Conservation (phyloP, 225 moss, liverwort and hornwort genomes). For the Sphagnum tenellum region DNA sequence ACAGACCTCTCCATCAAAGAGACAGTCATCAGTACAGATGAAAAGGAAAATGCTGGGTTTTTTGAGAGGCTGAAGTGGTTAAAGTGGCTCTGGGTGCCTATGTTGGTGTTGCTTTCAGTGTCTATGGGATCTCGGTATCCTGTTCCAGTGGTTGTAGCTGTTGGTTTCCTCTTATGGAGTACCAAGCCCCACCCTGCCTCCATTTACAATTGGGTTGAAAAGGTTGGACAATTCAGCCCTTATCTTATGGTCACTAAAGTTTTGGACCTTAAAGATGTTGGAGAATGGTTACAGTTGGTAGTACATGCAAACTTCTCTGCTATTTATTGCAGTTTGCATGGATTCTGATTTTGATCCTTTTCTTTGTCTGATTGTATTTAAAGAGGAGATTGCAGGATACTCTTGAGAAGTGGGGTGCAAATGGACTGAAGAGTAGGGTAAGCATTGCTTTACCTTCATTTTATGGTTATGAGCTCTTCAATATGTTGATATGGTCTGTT, state of each 20-base stretch:
- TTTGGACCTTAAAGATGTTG: too few relatives aligned
- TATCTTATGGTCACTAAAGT: too few relatives aligned
- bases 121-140: slow-evolving; percentile 66
- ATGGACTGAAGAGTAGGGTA: slow-evolving; percentile 22
- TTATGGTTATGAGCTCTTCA: too few relatives aligned
- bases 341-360: too few relatives aligned
- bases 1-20: slow-evolving; percentile 17
- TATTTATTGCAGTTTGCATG: too few relatives aligned
- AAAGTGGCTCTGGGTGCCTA: slow-evolving; percentile 56
- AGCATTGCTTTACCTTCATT: neutral
- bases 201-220: slow-evolving; percentile 76
- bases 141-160: slow-evolving; percentile 40
- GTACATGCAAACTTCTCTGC: too few relatives aligned
- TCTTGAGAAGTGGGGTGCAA: too few relatives aligned
- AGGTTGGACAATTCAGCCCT: slow-evolving; percentile 22
- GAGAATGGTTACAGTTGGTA: too few relatives aligned
- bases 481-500: too few relatives aligned
- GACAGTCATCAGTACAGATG: slow-evolving; percentile 21
- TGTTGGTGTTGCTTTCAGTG: slow-evolving; percentile 51
- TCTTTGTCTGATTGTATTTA: slow-evolving; percentile 7
- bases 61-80: slow-evolving; percentile 9
- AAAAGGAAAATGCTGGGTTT: slow-evolving; percentile 23
- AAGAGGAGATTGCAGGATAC: slow-evolving; percentile 49
- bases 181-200: slow-evolving; percentile 73
- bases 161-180: slow-evolving; percentile 71